Evolutionary conservation across 345 rosid genomes (phyloP), one percentile per base, ranked within the genome.

Genomic region (Moringa oleifera): DNA sequence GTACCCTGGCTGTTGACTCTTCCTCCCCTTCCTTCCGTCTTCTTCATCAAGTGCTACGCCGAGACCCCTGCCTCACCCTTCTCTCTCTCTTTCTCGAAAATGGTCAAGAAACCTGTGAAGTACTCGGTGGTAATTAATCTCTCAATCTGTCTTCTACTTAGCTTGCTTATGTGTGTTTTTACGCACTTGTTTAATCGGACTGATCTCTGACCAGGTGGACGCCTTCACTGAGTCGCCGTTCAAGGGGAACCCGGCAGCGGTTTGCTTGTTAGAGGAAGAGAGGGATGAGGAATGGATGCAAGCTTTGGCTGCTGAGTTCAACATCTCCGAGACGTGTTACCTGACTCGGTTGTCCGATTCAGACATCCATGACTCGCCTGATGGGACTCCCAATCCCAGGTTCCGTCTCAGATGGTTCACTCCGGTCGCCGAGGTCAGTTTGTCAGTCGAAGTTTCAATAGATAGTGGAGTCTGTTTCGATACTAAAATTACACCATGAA

Each of bases 211-310:
- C 9, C 67, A 81, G 90, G 97, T 84, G 55, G 93, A 91, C 52
- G 90, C 96, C 0, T 91, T 91, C 77, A 73, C 90, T 0, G 91
- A 80, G 16, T 64, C 84, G 0, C 75, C 94, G 5, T 91, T 88
- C 80, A 80, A 79, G 75, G 94, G 97, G 4, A 91, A 86, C 67
- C 97, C 94, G 13, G 94, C 94, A 0, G 90, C 91, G 6, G 96
- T 91, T 13, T 91, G 96, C 57, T 71, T 88, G 66, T 62, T 91
- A 63, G 86, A 80, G 17, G 85, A 84, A 23, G 88, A 79, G 6
- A 76, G 71, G 73, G 85, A 86, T 57, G 90, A 91, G 17, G 55
- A 67, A 15, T 91, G 96, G 96, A 28, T 91, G 60, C 91, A 86
- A 64, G 65, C 79, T 0, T 71, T 84, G 28, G 88, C 86, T 11